Evolutionary conservation across 495 filamentous ascomycete genomes (phyloP).

Genomic region (Aspergillus wentii): DNA sequence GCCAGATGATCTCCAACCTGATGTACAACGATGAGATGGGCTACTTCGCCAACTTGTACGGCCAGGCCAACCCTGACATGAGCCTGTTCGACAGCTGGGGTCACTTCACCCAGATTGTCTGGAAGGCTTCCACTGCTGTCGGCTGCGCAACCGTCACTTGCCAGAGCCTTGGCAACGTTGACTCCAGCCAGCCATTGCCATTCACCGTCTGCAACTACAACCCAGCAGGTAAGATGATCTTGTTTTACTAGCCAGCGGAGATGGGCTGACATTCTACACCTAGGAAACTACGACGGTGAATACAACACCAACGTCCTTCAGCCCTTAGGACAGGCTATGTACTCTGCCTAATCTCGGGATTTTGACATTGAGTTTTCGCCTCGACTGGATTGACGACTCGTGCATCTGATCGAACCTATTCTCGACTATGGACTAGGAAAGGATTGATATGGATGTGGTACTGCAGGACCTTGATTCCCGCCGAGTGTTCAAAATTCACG

Average conservation of each 20-base stretch:
- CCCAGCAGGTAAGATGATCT: conserved; percentile 49
- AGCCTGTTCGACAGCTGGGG: conserved; percentile 65
- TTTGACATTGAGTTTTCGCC: too few relatives aligned
- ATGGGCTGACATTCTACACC: conserved; percentile 16
- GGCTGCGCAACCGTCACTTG: conserved; percentile 68
- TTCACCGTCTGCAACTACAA: conserved; percentile 89
- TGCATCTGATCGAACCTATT: too few relatives aligned
- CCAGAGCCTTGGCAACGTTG: conserved; percentile 39
- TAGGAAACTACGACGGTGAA: conserved; percentile 63
- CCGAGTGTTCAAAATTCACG: too few relatives aligned
- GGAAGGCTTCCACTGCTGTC: conserved; percentile 64
- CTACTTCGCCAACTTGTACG: conserved; percentile 42
- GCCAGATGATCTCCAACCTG: conserved; percentile 62
- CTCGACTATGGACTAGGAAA: too few relatives aligned
- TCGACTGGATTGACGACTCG: background rate
- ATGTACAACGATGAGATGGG: conserved; percentile 81
- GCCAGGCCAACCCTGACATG: conserved; percentile 46
- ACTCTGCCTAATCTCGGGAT: conserved; percentile 14
- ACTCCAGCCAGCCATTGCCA: conserved; percentile 43
- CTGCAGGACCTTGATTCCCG: too few relatives aligned
- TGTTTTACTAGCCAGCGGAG: background rate
- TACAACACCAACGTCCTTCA: conserved; percentile 60
- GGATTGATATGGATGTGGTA: too few relatives aligned
- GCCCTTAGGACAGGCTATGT: conserved; percentile 39
- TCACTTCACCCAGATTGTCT: conserved; percentile 89